Evolutionary conservation across 2,329 filamentous ascomycete species (phyloP), one percentile per base, ranked within the genome.

Genomic region (Cladosporium colombiae): DNA sequence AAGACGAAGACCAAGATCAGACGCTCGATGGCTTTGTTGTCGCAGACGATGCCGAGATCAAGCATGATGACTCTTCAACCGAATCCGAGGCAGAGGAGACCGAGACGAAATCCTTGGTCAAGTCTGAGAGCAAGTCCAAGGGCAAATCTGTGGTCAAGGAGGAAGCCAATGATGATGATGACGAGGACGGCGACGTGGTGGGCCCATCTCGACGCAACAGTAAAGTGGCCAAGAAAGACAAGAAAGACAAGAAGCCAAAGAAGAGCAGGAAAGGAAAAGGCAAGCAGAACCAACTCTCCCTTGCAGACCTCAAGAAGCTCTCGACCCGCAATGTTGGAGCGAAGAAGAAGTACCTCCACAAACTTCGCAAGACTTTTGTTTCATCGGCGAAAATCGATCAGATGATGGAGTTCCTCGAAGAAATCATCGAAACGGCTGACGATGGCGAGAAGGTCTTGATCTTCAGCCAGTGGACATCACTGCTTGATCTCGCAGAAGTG

Each of bases 391-490:
- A 94, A 77, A 88, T 92, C 33, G 85, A 87, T 25, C 88, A 89
- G 74, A 86, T 87, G 7, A 78, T 91, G 65, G 86, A 91, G 64
- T 82, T 93, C 7, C 79, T 94, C 14, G 74, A 80, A 13, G 75
- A 79, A 16, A 82, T 87, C 65, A 77, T 81, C 63, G 64, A 71
- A 4, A 68, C 66, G 27, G 64, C 65, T 21, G 72, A 72, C n/a
- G 77, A 79, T 11, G 84, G 83, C 1, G 89, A 92, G 75, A 94
- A 94, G 77, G 91, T 89, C 0, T 89, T 95, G 63, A 85, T 95
- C 68, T 95, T 95, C 79, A 91, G 88, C 65, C 91, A 93, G 72
- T 95, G 91, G 80, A 93, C 91, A 0, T 88, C 90, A 0, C 82
- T 94, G 21, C 85, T 95, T 2, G 91, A 94, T 76, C 82, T 94